Evolutionary conservation across 176 grass and related monocot genomes (phyloP).

Genomic region (Bromus sterilis): DNA sequence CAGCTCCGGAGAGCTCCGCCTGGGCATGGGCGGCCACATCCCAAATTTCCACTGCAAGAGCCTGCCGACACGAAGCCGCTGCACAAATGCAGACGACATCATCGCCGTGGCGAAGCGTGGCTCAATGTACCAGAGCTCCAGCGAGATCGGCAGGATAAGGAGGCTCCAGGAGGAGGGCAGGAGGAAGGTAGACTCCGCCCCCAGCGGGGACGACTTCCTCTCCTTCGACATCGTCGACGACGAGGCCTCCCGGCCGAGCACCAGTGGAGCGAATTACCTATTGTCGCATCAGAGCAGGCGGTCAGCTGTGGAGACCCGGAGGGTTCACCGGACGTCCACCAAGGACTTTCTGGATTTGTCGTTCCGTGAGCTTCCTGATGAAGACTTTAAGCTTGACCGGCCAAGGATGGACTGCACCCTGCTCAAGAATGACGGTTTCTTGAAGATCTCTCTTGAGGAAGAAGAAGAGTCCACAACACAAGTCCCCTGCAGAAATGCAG

Average conservation of each 20-base stretch:
- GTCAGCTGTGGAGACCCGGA: slow-evolving; percentile 20
- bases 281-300: slow-evolving; percentile 9
- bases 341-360: slow-evolving; percentile 61
- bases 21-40: neutral
- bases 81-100: neutral
- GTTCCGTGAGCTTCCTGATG: slow-evolving; percentile 46
- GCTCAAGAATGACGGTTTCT: slow-evolving; percentile 38
- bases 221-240: slow-evolving; percentile 65
- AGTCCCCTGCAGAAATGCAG: slow-evolving; percentile 17
- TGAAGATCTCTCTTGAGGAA: slow-evolving; percentile 58
- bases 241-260: slow-evolving; percentile 22
- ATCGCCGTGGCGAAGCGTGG: slow-evolving; percentile 49
- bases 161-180: slow-evolving; percentile 49
- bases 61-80: slow-evolving; percentile 45
- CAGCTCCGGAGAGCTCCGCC: slow-evolving; percentile 1
- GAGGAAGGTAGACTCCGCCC: slow-evolving; percentile 66
- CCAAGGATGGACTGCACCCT: slow-evolving; percentile 44
- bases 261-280: slow-evolving; percentile 21
- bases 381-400: slow-evolving; percentile 31
- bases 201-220: slow-evolving; percentile 41
- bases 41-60: slow-evolving; percentile 81
- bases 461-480: neutral
- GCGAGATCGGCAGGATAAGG: slow-evolving; percentile 66
- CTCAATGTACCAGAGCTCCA: slow-evolving; percentile 94
- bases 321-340: slow-evolving; percentile 12